These are phyloP conservation scores for Cutaneotrichosporon sp. DNA, from an alignment of 1,284 basidiomycete genomes.

Conservation along the genomic window DNA sequence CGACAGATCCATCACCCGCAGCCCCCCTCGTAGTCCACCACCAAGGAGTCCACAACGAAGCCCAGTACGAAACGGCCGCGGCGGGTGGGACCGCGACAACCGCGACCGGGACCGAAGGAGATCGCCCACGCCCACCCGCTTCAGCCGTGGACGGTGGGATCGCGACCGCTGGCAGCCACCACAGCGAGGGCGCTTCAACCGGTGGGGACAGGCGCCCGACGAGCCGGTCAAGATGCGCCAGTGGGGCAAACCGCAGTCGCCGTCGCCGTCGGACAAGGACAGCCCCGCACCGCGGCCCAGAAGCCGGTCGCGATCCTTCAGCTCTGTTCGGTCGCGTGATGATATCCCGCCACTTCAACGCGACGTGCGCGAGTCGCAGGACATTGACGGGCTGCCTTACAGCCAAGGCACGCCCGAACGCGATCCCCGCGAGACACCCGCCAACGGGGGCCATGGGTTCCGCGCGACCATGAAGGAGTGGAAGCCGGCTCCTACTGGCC, in stretches of 20 bases:
- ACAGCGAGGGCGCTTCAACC: neutral
- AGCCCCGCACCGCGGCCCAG: neutral
- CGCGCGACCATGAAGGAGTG: neutral
- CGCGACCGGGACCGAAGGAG: neutral
- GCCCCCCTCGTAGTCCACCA: too few relatives aligned
- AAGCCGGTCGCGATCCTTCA: neutral
- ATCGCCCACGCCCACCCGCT: neutral
- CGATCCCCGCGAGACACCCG: neutral
- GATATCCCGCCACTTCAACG: neutral
- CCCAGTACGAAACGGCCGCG: neutral
- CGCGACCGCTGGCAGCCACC: slow-evolving; percentile 1
- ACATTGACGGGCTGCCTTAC: neutral
- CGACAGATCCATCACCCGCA: neutral
- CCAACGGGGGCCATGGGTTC: neutral
- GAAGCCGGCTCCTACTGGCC: neutral
- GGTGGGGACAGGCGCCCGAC: neutral
- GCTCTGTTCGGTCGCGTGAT: too few relatives aligned
- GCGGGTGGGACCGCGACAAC: neutral
- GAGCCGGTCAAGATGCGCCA: slow-evolving; percentile 17
- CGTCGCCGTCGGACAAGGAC: neutral
- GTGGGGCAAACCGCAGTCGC: slow-evolving; percentile 10
- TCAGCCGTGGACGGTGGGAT: neutral
- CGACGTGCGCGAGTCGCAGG: neutral
- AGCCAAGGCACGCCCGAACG: neutral
- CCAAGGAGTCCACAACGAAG: neutral